Evolutionary conservation across 495 filamentous ascomycete genomes (phyloP).

Genomic region (Aspergillus affinis): DNA sequence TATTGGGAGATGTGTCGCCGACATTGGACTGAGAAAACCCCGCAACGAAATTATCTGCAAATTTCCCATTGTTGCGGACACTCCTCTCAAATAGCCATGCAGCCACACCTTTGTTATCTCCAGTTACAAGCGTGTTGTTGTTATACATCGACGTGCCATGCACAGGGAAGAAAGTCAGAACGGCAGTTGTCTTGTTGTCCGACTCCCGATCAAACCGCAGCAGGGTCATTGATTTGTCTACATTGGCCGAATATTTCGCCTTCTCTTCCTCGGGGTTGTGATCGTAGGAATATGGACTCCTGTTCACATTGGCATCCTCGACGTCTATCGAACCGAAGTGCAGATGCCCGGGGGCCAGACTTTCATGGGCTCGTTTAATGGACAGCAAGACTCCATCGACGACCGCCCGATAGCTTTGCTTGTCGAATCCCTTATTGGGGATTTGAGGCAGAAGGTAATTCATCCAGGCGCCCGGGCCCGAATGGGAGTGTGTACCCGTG

Average conservation of each 20-base stretch:
- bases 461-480: constrained; percentile 89
- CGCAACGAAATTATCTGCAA: constrained; percentile 75
- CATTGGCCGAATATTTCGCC: constrained; percentile 66
- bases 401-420: constrained; percentile 85
- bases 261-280: constrained; percentile 83
- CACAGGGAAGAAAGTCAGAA: constrained; percentile 90
- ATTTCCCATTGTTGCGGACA: constrained; percentile 49
- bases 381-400: constrained; percentile 83
- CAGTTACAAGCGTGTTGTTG: constrained; percentile 90
- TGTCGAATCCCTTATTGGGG: constrained; percentile 84
- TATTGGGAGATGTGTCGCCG: constrained; percentile 89
- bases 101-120: constrained; percentile 96
- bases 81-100: constrained; percentile 82
- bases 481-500: constrained; percentile 91
- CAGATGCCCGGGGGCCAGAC: constrained; percentile 67
- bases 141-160: constrained; percentile 91
- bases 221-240: constrained; percentile 85
- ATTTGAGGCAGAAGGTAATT: constrained; percentile 97
- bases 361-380: constrained; percentile 79
- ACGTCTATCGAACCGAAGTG: constrained; percentile 73
- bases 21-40: constrained; percentile 95
- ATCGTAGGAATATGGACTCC: constrained; percentile 88
- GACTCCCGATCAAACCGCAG: constrained; percentile 73
- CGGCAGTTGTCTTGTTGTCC: constrained; percentile 71
- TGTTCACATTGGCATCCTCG: constrained; percentile 82